phyloP scores from a whole-genome alignment of 129 eudicot genomes.

The Flaveria trinervia region DNA sequence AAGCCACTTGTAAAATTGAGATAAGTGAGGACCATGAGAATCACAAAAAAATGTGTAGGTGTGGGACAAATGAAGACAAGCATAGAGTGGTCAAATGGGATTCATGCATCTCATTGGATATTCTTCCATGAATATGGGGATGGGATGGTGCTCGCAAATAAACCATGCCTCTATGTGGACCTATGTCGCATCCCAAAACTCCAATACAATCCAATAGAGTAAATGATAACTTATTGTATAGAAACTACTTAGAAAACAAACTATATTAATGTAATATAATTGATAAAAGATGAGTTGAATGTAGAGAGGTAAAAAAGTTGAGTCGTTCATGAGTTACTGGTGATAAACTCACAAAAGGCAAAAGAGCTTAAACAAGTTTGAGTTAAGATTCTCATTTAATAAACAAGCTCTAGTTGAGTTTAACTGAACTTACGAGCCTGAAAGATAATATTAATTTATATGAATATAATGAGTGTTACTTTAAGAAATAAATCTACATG shows the following conservation, averaged over 20 bases:
- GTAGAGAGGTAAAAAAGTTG: no score
- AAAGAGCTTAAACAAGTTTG: no score
- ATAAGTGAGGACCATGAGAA: not conserved
- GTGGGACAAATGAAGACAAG: conserved; percentile 4
- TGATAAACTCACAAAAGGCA: no score
- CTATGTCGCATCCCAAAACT: conserved; percentile 2
- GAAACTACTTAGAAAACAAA: not conserved
- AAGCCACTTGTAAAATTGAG: not conserved
- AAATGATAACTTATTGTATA: not conserved
- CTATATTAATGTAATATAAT: no score
- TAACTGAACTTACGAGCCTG: no score
- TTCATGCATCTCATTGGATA: conserved; percentile 1
- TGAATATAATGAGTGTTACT: no score
- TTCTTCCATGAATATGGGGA: conserved; percentile 11
- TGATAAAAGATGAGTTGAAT: no score
- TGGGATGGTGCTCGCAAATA: not conserved
- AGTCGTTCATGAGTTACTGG: no score
- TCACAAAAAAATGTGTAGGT: not conserved
- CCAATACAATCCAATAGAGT: not conserved
- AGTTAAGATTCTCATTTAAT: no score
- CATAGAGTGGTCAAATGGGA: not conserved
- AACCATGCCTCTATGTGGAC: conserved; percentile 6
- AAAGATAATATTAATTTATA: no score
- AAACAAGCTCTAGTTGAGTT: no score
- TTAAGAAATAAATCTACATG: no score